Base-by-base conservation (phyloP, 768 basidiomycete genomes). In the Trametes sanguinea region DNA sequence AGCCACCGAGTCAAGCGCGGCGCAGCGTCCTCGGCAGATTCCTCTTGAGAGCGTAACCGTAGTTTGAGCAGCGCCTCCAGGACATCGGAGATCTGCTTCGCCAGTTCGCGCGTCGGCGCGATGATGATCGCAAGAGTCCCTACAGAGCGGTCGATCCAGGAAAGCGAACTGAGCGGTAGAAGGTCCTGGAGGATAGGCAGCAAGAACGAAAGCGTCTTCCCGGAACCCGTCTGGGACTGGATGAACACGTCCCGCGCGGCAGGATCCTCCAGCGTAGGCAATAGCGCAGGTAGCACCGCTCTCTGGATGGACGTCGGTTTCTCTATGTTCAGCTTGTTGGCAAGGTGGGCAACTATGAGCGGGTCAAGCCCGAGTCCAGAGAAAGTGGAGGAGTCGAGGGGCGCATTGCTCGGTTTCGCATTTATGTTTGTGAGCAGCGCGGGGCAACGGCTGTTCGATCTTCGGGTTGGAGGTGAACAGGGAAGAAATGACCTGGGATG, bases 61-160 rank as follows among this genome's bases (percentile, higher is more conserved):
- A 97, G 81, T 68, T 86, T 83, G 4, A 98, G 80, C 6, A 98
- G 75, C 14, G 81, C 77, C 66, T 94, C 93, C 11, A 98, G 81
- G n/a, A 98, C 95, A 68, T 97, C 94, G 8, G 90, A 94, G 55
- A 98, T 98, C 71, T 99, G 97, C 71, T 94, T 93, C 2, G 96
- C 97, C 13, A 98, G 83, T 76, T 98, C 97, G 54, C 95, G 86
- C 3, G 96, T 98, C 1, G 96, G 96, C 2, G 92, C 94, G 58
- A 98, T 91, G 63, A 98, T 92, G 58, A 98, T 85, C 1, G 95
- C 95, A 17, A 98, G 81, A 2, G 96, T 98, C 30, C 96, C 96
- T 69, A 98, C 92, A 0, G 90, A 92, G 40, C 96, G 86, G 74
- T 96, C 94, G 67, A 98, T 96, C 70, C 92, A 96, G 4, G 94